phyloP scores from a whole-genome alignment of 495 filamentous ascomycete species.

The Podospora didyma region DNA sequence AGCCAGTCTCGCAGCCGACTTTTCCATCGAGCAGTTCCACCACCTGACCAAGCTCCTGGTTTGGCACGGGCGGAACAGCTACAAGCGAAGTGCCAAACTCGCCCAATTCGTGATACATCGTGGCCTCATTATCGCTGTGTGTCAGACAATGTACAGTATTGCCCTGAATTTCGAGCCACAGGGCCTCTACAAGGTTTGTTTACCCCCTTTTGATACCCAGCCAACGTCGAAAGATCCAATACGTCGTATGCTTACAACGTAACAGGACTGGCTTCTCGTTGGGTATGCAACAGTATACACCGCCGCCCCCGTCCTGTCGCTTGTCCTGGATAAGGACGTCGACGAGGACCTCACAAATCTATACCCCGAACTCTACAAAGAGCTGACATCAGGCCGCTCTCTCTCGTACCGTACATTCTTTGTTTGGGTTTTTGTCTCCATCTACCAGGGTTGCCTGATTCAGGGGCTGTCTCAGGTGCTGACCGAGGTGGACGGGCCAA shows the following conservation, averaged over 20 bases:
- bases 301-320: slow-evolving; percentile 86
- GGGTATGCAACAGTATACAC: slow-evolving; percentile 98
- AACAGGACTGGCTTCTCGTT: slow-evolving; percentile 84
- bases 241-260: slow-evolving; percentile 12
- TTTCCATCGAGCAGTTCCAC: slow-evolving; percentile 90
- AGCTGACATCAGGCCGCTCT: slow-evolving; percentile 78
- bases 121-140: slow-evolving; percentile 89
- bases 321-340: slow-evolving; percentile 95
- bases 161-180: slow-evolving; percentile 87
- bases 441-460: slow-evolving; percentile 94
- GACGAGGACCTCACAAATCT: slow-evolving; percentile 89
- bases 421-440: slow-evolving; percentile 89
- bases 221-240: background rate
- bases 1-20: slow-evolving; percentile 91
- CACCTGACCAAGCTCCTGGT: slow-evolving; percentile 96
- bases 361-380: slow-evolving; percentile 97
- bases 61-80: slow-evolving; percentile 96
- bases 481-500: slow-evolving; percentile 62
- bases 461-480: slow-evolving; percentile 89
- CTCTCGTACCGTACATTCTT: slow-evolving; percentile 93
- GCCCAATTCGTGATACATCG: slow-evolving; percentile 98
- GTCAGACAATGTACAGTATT: slow-evolving; percentile 96
- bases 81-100: slow-evolving; percentile 92
- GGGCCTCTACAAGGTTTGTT: slow-evolving; percentile 71
- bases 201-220: too few relatives aligned